phyloP scores from a whole-genome alignment of 495 filamentous ascomycete species.

The Penicillium paxilli region DNA sequence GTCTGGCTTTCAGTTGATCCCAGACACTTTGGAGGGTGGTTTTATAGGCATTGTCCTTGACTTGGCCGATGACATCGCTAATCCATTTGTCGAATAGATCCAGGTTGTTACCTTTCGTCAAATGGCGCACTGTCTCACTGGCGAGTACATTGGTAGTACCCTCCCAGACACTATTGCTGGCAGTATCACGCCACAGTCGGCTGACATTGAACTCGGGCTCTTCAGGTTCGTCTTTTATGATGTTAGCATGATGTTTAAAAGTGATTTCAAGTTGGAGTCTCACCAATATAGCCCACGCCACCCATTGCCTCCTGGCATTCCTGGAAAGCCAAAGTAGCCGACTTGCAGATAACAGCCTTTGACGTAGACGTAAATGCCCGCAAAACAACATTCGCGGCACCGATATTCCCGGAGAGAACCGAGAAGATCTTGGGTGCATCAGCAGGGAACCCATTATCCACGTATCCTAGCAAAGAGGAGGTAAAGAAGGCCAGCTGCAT shows the following conservation, averaged over 20 bases:
- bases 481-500: constrained; percentile 62
- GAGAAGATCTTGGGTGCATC: constrained; percentile 4
- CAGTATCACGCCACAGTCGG: constrained; percentile 61
- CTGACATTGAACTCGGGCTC: constrained; percentile 58
- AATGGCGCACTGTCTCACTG: constrained; percentile 56
- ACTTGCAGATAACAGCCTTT: constrained; percentile 61
- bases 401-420: constrained; percentile 12
- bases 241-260: background rate
- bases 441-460: constrained; percentile 39
- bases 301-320: constrained; percentile 69
- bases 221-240: constrained; percentile 24
- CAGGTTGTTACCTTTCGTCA: constrained; percentile 43
- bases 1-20: constrained; percentile 1
- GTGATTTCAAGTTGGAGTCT: background rate
- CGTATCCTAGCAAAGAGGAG: constrained; percentile 54
- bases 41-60: constrained; percentile 3
- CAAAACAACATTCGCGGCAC: constrained; percentile 46
- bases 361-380: constrained; percentile 60
- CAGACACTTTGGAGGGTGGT: constrained; percentile 16
- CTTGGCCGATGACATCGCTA: constrained; percentile 25
- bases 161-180: constrained; percentile 69
- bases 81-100: constrained; percentile 37
- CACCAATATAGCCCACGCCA: constrained; percentile 69
- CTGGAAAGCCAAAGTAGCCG: constrained; percentile 53
- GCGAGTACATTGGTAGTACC: constrained; percentile 70